Evolutionary conservation across 352 stramenopile species (phyloP), one percentile per base, ranked within the genome.

Genomic region (Pythium coloratum): DNA sequence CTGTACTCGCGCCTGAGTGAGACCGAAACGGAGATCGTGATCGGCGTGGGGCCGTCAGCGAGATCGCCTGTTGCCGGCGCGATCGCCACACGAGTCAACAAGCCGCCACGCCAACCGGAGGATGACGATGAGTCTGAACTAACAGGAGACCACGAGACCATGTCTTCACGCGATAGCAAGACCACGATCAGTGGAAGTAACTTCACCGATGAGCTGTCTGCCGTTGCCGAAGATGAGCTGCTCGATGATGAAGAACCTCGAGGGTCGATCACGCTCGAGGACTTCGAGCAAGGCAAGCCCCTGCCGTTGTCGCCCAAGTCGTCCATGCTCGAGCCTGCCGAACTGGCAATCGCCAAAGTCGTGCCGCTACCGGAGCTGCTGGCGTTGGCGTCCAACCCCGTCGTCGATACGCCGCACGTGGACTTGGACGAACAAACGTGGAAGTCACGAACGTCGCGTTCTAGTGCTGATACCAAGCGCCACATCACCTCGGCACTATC

Each of bases 21-120:
- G 40, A 74, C 67, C 2, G 82, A 90, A 58, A 69, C 70, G 2
- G 82, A 93, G 73, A 80, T 88, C 53, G 71, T 91, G n/a, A 68
- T 74, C 6, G 70, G 66, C 28, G 62, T 76, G 6, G 64, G 64
- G 3, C 64, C 69, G 44, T 62, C 53, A 14, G 55, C 55, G 9
- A 50, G 68, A 0, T 69, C 62, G n/a, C 57, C 60, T 6, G 55
- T 68, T 3, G 66, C 58, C 1, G 50, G 38, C 3, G 55, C 55
- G 1, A 30, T 55, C 28, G 47, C 64, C 6, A 70, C 56, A 36
- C 46, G 55, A 38, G n/a, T 42, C 5, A 9, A 20, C 28, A 62
- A 55, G 5, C 34, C 26, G 4, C 2, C 55, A 12, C 10, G 60
- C 20, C 26, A 38, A 26, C 28, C 55, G 30, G 57, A 36, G 34